phyloP scores from a whole-genome alignment of 2,329 filamentous ascomycete genomes.

The Fusarium incarnatum region DNA sequence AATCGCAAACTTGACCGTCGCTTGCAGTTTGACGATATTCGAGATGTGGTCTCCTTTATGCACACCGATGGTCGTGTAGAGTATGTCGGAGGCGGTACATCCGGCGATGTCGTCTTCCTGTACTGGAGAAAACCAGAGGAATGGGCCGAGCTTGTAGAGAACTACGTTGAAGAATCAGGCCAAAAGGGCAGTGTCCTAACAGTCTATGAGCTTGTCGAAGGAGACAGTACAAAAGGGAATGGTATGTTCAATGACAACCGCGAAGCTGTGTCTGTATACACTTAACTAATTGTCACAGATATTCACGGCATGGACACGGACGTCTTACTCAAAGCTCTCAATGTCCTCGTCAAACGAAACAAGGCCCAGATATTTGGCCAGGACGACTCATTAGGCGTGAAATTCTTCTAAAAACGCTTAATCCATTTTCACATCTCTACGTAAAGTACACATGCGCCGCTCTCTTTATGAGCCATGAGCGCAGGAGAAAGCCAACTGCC shows the following conservation, averaged over 20 bases:
- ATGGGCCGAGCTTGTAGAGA: constrained; percentile 83
- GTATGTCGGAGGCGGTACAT: constrained; percentile 62
- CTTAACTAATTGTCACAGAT: constrained; percentile 60
- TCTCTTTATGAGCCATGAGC: constrained; percentile 9
- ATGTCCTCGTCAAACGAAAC: constrained; percentile 85
- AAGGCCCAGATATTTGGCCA: constrained; percentile 94
- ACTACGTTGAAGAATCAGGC: constrained; percentile 87
- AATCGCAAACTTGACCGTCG: constrained; percentile 67
- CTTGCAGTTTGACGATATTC: constrained; percentile 62
- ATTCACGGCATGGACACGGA: constrained; percentile 90
- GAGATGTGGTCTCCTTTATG: constrained; percentile 71
- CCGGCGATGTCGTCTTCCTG: constrained; percentile 71
- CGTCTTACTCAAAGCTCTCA: constrained; percentile 81
- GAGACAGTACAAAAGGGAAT: constrained; percentile 79
- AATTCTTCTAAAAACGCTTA: constrained; percentile 84
- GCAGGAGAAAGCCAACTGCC: constrained; percentile 14
- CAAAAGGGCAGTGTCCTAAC: constrained; percentile 92
- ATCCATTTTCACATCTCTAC: constrained; percentile 33
- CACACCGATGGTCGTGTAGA: constrained; percentile 71
- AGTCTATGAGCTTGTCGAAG: constrained; percentile 89
- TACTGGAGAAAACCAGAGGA: constrained; percentile 91
- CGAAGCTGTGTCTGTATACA: neutral
- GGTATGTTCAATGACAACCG: constrained; percentile 58
- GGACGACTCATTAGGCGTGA: constrained; percentile 90
- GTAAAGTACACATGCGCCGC: constrained; percentile 22